Conservation (phyloP, 208 protist species). For the Leishmania gerbilli region DNA sequence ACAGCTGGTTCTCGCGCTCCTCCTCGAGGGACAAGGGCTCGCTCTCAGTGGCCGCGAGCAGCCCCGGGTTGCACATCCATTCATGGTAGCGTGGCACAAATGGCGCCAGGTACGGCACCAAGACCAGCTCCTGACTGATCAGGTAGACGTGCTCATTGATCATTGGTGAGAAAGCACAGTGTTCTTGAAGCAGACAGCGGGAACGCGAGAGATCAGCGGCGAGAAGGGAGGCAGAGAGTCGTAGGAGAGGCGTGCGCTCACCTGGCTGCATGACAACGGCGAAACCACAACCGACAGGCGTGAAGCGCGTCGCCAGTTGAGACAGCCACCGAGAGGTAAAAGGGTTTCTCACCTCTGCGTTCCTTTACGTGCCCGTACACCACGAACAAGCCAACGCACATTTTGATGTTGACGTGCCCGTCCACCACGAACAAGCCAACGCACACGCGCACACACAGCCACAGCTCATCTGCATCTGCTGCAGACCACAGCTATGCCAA, state of each 20-base stretch:
- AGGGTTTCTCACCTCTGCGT: too few species aligned
- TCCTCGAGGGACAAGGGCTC: conserved; percentile 86
- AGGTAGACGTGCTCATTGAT: conserved; percentile 82
- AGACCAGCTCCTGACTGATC: conserved; percentile 39
- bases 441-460: too few species aligned
- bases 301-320: not conserved
- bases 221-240: not conserved
- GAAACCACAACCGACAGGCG: not conserved
- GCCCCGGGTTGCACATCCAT: conserved; percentile 84
- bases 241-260: not conserved
- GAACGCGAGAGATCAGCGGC: not conserved
- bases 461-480: too few species aligned
- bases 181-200: not conserved
- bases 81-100: conserved; percentile 87
- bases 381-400: too few species aligned
- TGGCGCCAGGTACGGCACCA: conserved; percentile 86
- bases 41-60: conserved; percentile 80
- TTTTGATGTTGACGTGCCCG: too few species aligned
- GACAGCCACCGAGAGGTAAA: not conserved
- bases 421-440: too few species aligned
- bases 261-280: not conserved
- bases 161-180: conserved; percentile 34
- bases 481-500: too few species aligned
- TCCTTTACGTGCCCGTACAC: too few species aligned
- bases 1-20: conserved; percentile 87